Percentiles rank a stretch among this genome's conserved stretches.
Evolutionary conservation across 2,329 filamentous ascomycete species (phyloP).

Genomic region (Neonectria neomacrospora): DNA sequence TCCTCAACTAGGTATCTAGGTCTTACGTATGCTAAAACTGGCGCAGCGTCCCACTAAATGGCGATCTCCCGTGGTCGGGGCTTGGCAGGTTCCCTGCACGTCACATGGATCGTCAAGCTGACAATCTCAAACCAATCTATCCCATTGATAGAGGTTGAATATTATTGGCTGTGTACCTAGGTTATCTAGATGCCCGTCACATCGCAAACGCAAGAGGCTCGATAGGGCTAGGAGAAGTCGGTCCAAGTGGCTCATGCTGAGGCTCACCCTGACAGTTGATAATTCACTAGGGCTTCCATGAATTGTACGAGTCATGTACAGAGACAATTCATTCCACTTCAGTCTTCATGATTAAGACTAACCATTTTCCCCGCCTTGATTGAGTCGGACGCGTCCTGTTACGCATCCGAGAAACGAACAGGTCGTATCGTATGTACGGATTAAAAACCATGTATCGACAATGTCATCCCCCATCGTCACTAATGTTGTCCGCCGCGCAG

Average conservation of each 20-base stretch:
- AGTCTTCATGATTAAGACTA: constrained; percentile 3
- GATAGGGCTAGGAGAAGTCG: background rate
- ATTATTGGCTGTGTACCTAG: too few species aligned
- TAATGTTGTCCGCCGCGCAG: constrained; percentile 8
- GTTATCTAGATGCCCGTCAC: too few species aligned
- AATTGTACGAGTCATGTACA: background rate
- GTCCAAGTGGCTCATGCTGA: background rate
- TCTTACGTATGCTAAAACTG: background rate
- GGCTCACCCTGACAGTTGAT: background rate
- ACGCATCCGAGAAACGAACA: constrained; percentile 19
- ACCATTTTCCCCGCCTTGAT: constrained; percentile 12
- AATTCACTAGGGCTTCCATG: background rate
- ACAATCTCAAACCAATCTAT: background rate
- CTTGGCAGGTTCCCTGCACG: background rate
- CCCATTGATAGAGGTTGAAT: background rate
- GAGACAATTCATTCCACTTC: background rate
- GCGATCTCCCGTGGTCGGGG: background rate
- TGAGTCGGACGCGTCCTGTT: constrained; percentile 1
- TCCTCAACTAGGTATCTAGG: too few species aligned
- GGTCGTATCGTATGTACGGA: constrained; percentile 27
- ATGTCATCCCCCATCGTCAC: constrained; percentile 14
- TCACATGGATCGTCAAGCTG: background rate
- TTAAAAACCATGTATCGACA: constrained; percentile 28
- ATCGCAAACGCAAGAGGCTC: background rate
- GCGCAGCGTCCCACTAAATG: background rate